Base-by-base conservation (phyloP, 192 early-diverging fungal species). In the Mortierella claussenii region DNA sequence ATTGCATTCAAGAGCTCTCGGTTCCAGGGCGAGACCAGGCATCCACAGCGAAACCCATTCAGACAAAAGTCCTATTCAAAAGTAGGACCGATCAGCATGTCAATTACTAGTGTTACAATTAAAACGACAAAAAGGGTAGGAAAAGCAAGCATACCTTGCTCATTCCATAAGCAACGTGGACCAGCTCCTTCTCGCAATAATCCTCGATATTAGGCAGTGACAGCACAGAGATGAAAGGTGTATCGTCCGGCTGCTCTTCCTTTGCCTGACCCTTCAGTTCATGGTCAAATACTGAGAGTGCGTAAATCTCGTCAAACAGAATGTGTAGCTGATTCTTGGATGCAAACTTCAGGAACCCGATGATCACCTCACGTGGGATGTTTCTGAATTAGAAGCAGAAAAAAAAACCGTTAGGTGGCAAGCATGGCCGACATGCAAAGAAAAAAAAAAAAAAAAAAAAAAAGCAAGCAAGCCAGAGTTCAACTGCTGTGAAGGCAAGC, bases 221-320 rank as follows among this genome's bases (percentile, higher is more conserved):
- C 28, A 92, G 75, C 2, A 91, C 82, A 4, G 89, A 91, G 34
- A 83, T 82, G 59, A 95, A 95, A 6, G 89, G 84, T 21, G 47
- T 24, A 17, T 48, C 12, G 23, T 55, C 36, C 52, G 67, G 78
- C 46, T 66, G 68, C 42, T 79, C 68, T 1, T 43, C 62, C 47
- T 60, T 60, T 28, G 63, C 67, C 17, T n/a, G 18, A 24, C 66
- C 69, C 4, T 32, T 53, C 27, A 81, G 28, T 5, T 60, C 54
- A 45, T 79, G 75, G 26, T 80, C 73, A 65, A 91, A 93, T 18
- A 82, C 78, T 0, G 89, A 90, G 5, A 91, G 74, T 7, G 87
- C 91, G 68, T 96, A 96, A 37, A 96, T 90, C 61, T 96, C 94
- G 70, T 96, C 94, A 68, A 88, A 79, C 10, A 94, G 63, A 23